Base-by-base conservation (phyloP, 2,329 filamentous ascomycete species). In the Aspergillus sp. region DNA sequence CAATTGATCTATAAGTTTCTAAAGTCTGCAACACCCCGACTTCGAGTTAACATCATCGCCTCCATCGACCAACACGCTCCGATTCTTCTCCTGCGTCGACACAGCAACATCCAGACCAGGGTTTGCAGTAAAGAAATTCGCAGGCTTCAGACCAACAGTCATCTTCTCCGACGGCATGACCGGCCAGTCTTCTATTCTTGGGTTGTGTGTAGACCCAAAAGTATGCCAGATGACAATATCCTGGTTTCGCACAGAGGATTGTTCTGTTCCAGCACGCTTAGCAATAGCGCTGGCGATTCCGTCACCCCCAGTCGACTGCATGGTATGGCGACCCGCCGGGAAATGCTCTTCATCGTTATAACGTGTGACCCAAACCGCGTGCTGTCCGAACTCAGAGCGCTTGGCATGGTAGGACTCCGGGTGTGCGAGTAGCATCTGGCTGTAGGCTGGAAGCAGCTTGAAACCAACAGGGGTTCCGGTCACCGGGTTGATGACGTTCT, bases 381-480 rank as follows among this genome's bases (percentile, higher is more conserved):
- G 80, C 26, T 78, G 75, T 4, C 73, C 77, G 67, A 82, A 84
- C 61, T 84, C 81, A 9, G 81, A 81, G 12, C 82, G 77, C 58
- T 76, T 77, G 55, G 72, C 71, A 65, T 84, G 79, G 70, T 75
- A 82, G 16, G 77, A 80, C 1, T 75, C 69, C 3, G 78, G 70
- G 60, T 84, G 77, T 0, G 84, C 81, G 6, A 87, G 76, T 36
- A 87, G 78, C 64, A 83, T 79, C 66, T 87, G 84, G 69, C 82
- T 85, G 9, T 81, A 80, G 5, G 77, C 78, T 0, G 64, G 79
- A 76, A 78, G 71, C 51, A 87, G 76, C 63, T 85, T 86, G 70
- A 84, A 87, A 0, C 77, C 82, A 1, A 85, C 80, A 0, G 82
- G 76, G 1, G 78, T 78, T 6, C 77, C 76, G 26, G 84, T 85